phyloP scores from a whole-genome alignment of 2,329 filamentous ascomycete species.

The Madurella mycetomatis region DNA sequence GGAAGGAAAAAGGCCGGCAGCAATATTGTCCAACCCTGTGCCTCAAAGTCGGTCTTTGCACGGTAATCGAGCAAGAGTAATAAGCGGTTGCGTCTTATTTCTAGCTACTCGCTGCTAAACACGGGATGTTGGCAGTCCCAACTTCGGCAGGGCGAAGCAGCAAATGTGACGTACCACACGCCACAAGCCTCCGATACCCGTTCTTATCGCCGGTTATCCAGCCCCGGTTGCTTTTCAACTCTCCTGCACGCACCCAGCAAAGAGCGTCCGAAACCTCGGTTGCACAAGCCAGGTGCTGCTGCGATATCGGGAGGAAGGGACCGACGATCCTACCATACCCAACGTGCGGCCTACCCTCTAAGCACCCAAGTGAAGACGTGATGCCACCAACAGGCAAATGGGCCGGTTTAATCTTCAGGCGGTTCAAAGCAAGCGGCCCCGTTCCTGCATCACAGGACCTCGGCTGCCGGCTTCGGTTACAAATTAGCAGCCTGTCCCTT shows the following conservation, averaged over 20 bases:
- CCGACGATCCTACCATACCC: background rate
- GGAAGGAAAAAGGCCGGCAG: background rate
- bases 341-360: no score
- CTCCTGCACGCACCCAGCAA: background rate
- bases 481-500: no score
- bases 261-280: background rate
- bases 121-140: constrained; percentile 7
- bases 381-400: no score
- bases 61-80: background rate
- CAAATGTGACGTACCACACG: background rate
- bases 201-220: background rate
- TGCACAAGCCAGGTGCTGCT: background rate
- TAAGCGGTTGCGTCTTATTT: background rate
- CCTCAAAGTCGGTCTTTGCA: no score
- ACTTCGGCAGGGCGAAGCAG: constrained; percentile 4
- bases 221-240: background rate
- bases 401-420: no score
- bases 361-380: no score
- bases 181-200: background rate
- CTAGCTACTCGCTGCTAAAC: constrained; percentile 5
- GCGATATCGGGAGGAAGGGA: background rate
- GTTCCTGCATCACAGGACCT: no score
- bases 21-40: no score
- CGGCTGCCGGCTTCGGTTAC: no score
- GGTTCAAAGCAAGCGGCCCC: no score